Conservation (phyloP, 2,329 filamentous ascomycete genomes). For the Penicillium sp. region DNA sequence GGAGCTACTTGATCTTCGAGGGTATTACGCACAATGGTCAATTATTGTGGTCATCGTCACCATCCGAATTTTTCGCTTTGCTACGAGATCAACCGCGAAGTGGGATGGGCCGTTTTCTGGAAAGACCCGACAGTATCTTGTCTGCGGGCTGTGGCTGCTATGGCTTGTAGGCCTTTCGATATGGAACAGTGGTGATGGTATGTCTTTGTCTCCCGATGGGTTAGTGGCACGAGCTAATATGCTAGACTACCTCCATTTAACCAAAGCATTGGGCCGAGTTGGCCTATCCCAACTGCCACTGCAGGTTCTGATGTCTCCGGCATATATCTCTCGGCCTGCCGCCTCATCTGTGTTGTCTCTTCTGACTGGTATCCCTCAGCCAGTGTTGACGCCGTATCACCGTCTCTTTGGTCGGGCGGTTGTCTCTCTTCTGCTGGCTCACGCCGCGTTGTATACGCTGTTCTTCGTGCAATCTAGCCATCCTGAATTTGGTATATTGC, state of each 20-base stretch:
- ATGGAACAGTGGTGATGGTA: slow-evolving; percentile 56
- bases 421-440: slow-evolving; percentile 53
- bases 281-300: slow-evolving; percentile 60
- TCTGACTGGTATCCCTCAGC: slow-evolving; percentile 55
- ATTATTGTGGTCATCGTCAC: slow-evolving; percentile 48
- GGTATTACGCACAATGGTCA: slow-evolving; percentile 57
- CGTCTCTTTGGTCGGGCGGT: slow-evolving; percentile 58
- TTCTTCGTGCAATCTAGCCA: slow-evolving; percentile 55
- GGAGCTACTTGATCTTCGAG: slow-evolving; percentile 55
- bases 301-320: slow-evolving; percentile 56
- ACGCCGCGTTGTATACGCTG: slow-evolving; percentile 57
- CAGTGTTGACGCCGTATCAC: slow-evolving; percentile 57
- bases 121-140: slow-evolving; percentile 50
- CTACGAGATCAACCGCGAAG: slow-evolving; percentile 37
- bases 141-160: slow-evolving; percentile 49
- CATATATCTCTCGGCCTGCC: slow-evolving; percentile 46
- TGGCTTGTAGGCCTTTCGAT: slow-evolving; percentile 56
- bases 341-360: slow-evolving; percentile 51
- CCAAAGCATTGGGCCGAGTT: slow-evolving; percentile 61
- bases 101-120: slow-evolving; percentile 46
- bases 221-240: slow-evolving; percentile 1
- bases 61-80: slow-evolving; percentile 33
- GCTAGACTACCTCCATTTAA: slow-evolving; percentile 63
- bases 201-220: slow-evolving; percentile 17
- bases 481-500: slow-evolving; percentile 40